These are phyloP conservation scores for Cytospora paraplurivora DNA, from an alignment of 2,329 filamentous ascomycete genomes.

Conservation along the genomic window DNA sequence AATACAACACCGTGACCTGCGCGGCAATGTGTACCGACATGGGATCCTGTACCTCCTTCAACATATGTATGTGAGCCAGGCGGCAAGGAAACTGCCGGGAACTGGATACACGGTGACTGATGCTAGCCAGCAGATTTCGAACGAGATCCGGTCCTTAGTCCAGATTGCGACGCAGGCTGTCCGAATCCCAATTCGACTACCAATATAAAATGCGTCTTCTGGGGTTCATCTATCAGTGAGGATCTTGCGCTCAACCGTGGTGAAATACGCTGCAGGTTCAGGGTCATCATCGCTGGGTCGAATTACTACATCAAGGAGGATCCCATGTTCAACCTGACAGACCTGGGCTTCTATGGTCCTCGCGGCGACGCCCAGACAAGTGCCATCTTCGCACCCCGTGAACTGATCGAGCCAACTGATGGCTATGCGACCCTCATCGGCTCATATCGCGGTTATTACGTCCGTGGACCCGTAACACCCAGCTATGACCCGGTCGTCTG, in stretches of 20 bases:
- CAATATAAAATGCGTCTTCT: conserved; percentile 27
- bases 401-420: conserved; percentile 17
- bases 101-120: not conserved
- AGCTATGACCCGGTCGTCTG: conserved; percentile 19
- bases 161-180: conserved; percentile 5
- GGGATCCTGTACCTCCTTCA: conserved; percentile 23
- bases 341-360: conserved; percentile 17
- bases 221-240: conserved; percentile 9
- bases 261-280: conserved; percentile 17
- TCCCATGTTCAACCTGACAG: conserved; percentile 9
- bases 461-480: not conserved
- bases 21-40: conserved; percentile 8
- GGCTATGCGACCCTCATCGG: conserved; percentile 17
- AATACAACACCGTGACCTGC: conserved; percentile 14
- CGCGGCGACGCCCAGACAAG: not conserved
- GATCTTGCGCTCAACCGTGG: conserved; percentile 13
- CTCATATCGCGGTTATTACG: not conserved
- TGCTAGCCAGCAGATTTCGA: conserved; percentile 16
- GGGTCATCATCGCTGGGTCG: conserved; percentile 22
- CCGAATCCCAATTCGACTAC: conserved; percentile 22
- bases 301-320: conserved; percentile 22
- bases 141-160: conserved; percentile 12
- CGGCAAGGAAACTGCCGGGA: not conserved
- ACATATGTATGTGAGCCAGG: conserved; percentile 20
- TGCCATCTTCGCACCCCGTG: not conserved